Evolutionary conservation across 2,329 filamentous ascomycete species (phyloP).

Genomic region (Phialocephala subalpina): DNA sequence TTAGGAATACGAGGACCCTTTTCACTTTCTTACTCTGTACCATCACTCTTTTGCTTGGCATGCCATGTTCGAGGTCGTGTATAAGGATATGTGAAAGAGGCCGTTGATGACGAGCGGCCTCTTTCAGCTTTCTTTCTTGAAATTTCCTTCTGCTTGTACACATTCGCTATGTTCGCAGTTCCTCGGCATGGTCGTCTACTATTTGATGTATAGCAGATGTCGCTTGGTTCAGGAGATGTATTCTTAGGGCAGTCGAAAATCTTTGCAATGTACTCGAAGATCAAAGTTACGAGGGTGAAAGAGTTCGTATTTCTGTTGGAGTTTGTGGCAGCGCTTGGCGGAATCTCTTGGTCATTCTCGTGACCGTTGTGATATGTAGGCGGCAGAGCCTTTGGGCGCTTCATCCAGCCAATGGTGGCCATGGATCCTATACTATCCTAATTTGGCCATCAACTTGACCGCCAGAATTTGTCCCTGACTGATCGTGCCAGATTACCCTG

Average conservation of each 20-base stretch:
- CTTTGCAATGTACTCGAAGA: background rate
- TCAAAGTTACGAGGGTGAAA: background rate
- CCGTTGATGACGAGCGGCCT: background rate
- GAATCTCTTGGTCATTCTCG: background rate
- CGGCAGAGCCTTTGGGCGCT: background rate
- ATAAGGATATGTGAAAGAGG: background rate
- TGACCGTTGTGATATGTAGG: background rate
- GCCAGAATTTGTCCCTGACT: background rate
- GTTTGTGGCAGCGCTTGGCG: too few species aligned
- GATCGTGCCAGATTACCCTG: background rate
- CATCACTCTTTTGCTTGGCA: background rate
- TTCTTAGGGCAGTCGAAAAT: background rate
- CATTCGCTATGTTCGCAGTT: background rate
- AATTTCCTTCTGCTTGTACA: background rate
- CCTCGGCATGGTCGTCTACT: background rate
- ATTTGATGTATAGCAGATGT: background rate
- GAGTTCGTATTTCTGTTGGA: background rate
- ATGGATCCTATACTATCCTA: too few species aligned
- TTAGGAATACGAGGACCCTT: background rate
- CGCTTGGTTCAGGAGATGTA: background rate
- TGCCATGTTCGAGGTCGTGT: background rate
- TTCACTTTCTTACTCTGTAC: background rate
- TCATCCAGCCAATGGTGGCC: too few species aligned
- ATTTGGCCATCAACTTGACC: too few species aligned
- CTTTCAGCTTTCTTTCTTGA: background rate